Base-by-base conservation (phyloP, 2,329 filamentous ascomycete species). In the Fusarium virguliforme region DNA sequence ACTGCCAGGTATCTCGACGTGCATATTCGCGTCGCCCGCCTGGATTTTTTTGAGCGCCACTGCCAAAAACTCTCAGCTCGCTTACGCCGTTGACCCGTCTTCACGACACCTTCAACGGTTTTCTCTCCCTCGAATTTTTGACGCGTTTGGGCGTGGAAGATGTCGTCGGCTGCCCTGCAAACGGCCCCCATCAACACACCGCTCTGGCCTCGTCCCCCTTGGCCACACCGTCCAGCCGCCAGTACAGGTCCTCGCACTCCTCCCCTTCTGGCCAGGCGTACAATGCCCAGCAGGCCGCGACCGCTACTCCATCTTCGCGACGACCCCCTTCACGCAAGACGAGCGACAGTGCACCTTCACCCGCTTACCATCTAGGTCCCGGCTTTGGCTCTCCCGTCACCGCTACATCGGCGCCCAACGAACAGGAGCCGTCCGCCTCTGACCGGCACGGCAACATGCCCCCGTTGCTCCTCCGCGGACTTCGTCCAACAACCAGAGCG, bases 401-500 rank as follows among this genome's bases (percentile, higher is more conserved):
- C 59, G 75, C 85, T 71, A 79, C 83, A 56, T 74, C 80, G 78
- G 81, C 64, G 82, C 58, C 54, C 50, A 74, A 65, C 70, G 87
- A 51, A 82, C 85, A 48, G 79, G 83, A 40, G 79, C 83, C 63
- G 30, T 75, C 84, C 22, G 76, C 83, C 62, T 83, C 85, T 68
- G 86, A 87, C 75, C 85, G 86, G 76, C 84, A 85, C 82, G 88
- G 83, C 81, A 88, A 85, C 81, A 89, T 87, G 83, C 92, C 59
- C 91, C 93, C 26, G 87, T 93, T 74, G 91, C 92, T 61, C 94
- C 93, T 53, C 93, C 93, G 37, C 89, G 94, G 77, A 95, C 93
- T 8, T 97, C 94, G 13, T 96, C 94, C 46, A 92, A 90, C 71
- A 81, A 83, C 68, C 81, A 83, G 68, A 74, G 77, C 73, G 78